Percentiles rank a stretch among this genome's conserved stretches.
Evolutionary conservation across 177 flowering plant species (phyloP).

Genomic region (Viscum album): DNA sequence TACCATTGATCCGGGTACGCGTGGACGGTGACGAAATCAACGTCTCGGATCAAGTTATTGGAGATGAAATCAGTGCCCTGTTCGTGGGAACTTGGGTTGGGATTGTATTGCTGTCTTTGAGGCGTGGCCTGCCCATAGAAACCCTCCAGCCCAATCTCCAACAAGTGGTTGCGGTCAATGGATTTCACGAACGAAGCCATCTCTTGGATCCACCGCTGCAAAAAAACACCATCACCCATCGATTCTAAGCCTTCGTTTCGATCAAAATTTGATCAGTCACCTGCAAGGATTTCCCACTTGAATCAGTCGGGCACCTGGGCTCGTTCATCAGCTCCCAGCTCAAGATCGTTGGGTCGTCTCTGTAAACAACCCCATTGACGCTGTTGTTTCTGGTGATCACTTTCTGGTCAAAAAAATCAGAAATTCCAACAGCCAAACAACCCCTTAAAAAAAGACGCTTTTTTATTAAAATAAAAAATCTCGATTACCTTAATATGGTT

Average conservation of each 20-base stretch:
- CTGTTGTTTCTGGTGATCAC: conserved; percentile 44
- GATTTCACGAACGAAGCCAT: conserved; percentile 14
- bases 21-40: conserved; percentile 19
- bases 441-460: no score
- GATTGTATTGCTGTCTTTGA: conserved; percentile 8
- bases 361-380: conserved; percentile 39
- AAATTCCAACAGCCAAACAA: no score
- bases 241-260: no score
- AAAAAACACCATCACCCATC: neutral
- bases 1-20: conserved; percentile 19
- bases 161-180: conserved; percentile 7
- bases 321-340: conserved; percentile 81
- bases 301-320: conserved; percentile 40
- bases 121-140: conserved; percentile 2
- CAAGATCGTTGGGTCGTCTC: conserved; percentile 59
- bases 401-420: conserved; percentile 15
- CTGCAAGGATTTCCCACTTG: conserved; percentile 41
- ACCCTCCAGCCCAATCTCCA: conserved; percentile 12
- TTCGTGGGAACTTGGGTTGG: conserved; percentile 7
- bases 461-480: no score
- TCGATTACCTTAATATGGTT: conserved; percentile 68
- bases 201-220: conserved; percentile 12
- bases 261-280: conserved; percentile 13
- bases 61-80: conserved; percentile 20
- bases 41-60: conserved; percentile 14